phyloP scores from a whole-genome alignment of 169 alveolate genomes.

The Cyclospora cayetanensis region DNA sequence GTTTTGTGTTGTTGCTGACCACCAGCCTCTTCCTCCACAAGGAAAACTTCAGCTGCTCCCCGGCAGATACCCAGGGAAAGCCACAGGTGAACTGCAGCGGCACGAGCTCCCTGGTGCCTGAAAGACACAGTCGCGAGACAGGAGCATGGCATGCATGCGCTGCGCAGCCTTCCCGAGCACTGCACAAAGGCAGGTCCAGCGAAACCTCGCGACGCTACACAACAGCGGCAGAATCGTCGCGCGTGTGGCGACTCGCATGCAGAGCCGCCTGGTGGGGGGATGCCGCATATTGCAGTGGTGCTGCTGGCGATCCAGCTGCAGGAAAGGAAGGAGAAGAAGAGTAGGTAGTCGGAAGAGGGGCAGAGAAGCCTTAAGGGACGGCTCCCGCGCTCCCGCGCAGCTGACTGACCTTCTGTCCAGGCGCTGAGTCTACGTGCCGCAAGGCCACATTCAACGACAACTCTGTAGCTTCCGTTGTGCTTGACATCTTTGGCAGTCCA shows the following conservation, averaged over 20 bases:
- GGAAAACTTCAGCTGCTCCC: slow-evolving; percentile 28
- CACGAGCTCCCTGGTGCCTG: slow-evolving; percentile 10
- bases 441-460: background rate
- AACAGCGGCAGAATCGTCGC: too few species aligned
- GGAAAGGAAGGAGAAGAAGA: too few species aligned
- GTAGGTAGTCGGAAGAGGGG: too few species aligned
- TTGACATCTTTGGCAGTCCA: slow-evolving; percentile 18
- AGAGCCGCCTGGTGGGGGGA: too few species aligned
- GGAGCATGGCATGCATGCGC: too few species aligned
- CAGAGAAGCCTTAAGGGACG: too few species aligned
- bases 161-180: background rate
- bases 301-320: too few species aligned
- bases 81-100: slow-evolving; percentile 40
- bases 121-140: background rate
- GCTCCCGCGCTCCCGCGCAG: too few species aligned
- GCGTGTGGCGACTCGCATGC: too few species aligned
- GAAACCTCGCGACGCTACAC: too few species aligned
- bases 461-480: slow-evolving; percentile 24
- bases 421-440: slow-evolving; percentile 11
- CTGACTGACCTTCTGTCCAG: slow-evolving; percentile 13
- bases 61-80: background rate
- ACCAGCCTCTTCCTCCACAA: slow-evolving; percentile 25
- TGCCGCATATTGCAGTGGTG: too few species aligned
- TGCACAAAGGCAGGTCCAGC: background rate
- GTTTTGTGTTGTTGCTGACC: slow-evolving; percentile 4